Evolutionary conservation across 2,329 filamentous ascomycete species (phyloP), one percentile per base, ranked within the genome.

Genomic region (Aureobasidium sp.): DNA sequence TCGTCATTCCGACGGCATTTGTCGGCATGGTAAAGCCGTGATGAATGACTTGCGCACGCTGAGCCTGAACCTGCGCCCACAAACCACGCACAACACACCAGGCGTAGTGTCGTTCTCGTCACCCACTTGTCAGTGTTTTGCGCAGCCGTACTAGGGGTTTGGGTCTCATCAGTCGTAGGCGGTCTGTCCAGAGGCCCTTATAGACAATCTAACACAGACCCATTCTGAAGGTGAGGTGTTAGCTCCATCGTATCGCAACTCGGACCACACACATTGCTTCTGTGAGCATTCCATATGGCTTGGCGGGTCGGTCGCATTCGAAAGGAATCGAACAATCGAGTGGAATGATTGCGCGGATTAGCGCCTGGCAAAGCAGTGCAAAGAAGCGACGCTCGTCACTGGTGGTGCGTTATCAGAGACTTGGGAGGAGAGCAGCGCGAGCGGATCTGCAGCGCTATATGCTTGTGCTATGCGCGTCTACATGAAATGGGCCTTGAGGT

Each of bases 381-480:
- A 55, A 42, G 51, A 55, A 55, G 37, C 51, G 51, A 55, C 22
- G 49, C 22, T 39, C 34, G 36, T 17, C 12, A 22, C 27, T 39
- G 39, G 41, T n/a, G 39, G 53, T 45, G 53, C 53, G 42, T 34
- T 45, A 45, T 57, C 53, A 36, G 45, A 22, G 27, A 57, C 37
- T 55, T 22, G 41, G 12, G 41, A 56, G 37, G 17, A 41, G 36
- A 57, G 39, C 53, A 57, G 41, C 27, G 53, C 55, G 22, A 58
- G 55, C 55, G 55, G 55, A 58, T 58, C 42, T 58, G 55, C 55
- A 58, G 55, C 55, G 42, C 55, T 48, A 58, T 47, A 47, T 58
- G 55, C 55, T 47, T 39, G 55, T 58, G 42, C 42, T 48, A 42
- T 58, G 55, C 42, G 55, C 55, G 22, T 58, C 29, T 48, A 58